Percentiles rank a stretch among this genome's conserved stretches.
Conservation (phyloP, 225 moss, liverwort and hornwort species). For the Bryoerythrophyllum caledonicum region DNA sequence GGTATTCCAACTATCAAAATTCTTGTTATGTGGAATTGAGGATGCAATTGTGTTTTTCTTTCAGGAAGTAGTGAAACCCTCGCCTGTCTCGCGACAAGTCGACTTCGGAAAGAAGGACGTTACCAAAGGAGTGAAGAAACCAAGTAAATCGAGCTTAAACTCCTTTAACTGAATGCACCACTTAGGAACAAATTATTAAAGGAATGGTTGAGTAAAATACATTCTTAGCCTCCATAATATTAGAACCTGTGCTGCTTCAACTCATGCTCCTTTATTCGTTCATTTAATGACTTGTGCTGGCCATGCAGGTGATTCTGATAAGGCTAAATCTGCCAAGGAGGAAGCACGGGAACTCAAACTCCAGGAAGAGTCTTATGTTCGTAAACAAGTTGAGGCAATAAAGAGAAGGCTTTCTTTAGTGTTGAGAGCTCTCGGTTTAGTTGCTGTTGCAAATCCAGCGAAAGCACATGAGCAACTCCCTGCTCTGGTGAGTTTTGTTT, state of each 20-base stretch:
- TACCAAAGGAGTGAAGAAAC: slow-evolving; percentile 57
- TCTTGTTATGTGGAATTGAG: background rate
- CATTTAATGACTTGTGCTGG: background rate
- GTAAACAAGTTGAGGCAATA: slow-evolving; percentile 62
- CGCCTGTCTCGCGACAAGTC: slow-evolving; percentile 48
- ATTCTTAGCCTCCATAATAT: background rate
- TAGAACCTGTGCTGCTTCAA: background rate
- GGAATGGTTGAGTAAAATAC: background rate
- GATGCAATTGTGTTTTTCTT: slow-evolving; percentile 12
- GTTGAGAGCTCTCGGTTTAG: slow-evolving; percentile 74
- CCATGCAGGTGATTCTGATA: slow-evolving; percentile 70
- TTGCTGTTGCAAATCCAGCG: slow-evolving; percentile 74
- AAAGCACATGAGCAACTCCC: slow-evolving; percentile 93
- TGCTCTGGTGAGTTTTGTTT: slow-evolving; percentile 55
- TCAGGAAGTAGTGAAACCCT: slow-evolving; percentile 63
- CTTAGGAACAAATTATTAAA: background rate
- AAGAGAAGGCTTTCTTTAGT: slow-evolving; percentile 69
- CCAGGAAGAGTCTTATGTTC: slow-evolving; percentile 76
- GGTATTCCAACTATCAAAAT: background rate
- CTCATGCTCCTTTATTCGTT: background rate
- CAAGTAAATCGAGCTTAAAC: slow-evolving; percentile 47
- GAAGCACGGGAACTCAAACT: slow-evolving; percentile 81
- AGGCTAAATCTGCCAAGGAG: slow-evolving; percentile 77
- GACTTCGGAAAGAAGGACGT: slow-evolving; percentile 63
- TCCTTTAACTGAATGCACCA: background rate